Conservation (phyloP, 2,329 filamentous ascomycete species). For the Fusarium sp. region DNA sequence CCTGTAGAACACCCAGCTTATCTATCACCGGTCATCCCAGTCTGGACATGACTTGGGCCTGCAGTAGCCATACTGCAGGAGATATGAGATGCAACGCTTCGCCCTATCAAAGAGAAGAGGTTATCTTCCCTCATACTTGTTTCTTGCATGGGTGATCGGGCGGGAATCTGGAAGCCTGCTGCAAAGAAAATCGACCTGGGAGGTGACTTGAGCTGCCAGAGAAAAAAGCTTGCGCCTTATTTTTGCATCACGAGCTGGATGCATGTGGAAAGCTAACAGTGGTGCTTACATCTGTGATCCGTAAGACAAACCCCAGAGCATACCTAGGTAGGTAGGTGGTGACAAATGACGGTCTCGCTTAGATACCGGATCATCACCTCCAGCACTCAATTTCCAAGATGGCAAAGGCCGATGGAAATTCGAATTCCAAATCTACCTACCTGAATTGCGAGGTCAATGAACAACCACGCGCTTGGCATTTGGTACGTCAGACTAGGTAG, state of each 20-base stretch:
- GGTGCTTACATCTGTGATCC: constrained; percentile 4
- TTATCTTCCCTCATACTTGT: background rate
- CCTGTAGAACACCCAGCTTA: background rate
- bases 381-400: background rate
- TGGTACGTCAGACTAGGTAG: background rate
- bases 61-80: background rate
- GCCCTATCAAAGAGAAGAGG: constrained; percentile 15
- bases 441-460: background rate
- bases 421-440: background rate
- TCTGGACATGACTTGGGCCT: background rate
- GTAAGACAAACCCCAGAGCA: background rate
- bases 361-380: background rate
- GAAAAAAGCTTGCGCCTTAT: background rate
- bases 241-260: background rate
- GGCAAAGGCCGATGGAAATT: background rate
- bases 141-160: constrained; percentile 5
- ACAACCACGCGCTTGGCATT: background rate
- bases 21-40: constrained; percentile 1
- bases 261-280: background rate
- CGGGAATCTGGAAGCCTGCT: constrained; percentile 8
- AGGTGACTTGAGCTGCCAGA: background rate
- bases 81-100: background rate
- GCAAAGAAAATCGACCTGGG: background rate
- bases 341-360: background rate
- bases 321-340: too few relatives aligned